Conservation (phyloP, 139 green algal genomes). For the Closterium sp. region DNA sequence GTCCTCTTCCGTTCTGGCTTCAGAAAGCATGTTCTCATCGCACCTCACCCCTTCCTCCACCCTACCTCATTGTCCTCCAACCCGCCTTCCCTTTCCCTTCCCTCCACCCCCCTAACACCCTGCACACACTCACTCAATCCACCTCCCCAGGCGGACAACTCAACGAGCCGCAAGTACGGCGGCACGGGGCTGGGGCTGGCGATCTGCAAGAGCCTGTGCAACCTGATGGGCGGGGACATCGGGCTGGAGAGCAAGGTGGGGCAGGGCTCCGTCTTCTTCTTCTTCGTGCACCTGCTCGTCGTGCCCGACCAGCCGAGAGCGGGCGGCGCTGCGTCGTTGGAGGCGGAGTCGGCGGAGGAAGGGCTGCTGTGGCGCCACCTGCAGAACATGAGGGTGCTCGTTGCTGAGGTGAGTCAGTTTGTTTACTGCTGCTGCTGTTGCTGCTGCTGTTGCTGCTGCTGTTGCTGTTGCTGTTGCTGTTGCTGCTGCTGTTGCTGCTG, state of each 20-base stretch:
- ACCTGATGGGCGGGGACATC: constrained; percentile 42
- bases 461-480: too few species aligned
- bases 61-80: not conserved
- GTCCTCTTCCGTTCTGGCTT: not conserved
- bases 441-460: too few species aligned
- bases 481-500: not conserved
- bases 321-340: not conserved
- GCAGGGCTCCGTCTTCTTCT: constrained; percentile 34
- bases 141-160: constrained; percentile 31
- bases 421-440: too few species aligned
- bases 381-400: constrained; percentile 22
- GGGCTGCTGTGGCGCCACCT: constrained; percentile 6
- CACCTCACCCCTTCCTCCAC: not conserved
- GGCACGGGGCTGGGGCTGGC: constrained; percentile 30
- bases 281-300: constrained; percentile 16
- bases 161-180: constrained; percentile 22
- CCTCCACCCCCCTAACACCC: not conserved
- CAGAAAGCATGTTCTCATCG: not conserved
- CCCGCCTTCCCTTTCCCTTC: not conserved
- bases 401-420: constrained; percentile 6
- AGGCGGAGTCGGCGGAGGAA: not conserved
- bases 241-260: constrained; percentile 22
- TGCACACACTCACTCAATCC: not conserved
- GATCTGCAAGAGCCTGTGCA: constrained; percentile 28
- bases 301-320: not conserved